Percentiles rank a stretch among this genome's conserved stretches.
Evolutionary conservation across 257 asterid species (phyloP).

Genomic region (Nicotiana otophora): DNA sequence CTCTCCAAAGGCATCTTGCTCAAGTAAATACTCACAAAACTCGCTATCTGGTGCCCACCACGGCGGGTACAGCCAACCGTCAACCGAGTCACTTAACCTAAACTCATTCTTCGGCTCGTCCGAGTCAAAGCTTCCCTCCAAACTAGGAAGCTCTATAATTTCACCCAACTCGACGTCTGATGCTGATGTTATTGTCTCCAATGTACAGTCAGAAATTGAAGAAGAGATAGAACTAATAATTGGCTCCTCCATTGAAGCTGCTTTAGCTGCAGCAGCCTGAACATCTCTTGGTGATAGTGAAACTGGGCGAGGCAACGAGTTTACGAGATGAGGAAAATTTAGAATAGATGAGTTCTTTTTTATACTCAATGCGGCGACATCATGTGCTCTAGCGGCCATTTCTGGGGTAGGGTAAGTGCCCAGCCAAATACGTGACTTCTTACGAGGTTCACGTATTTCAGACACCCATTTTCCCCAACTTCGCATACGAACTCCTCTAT

Average conservation of each 20-base stretch:
- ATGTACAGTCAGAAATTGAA: not conserved
- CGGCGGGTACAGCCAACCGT: slow-evolving; percentile 4
- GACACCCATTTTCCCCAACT: slow-evolving; percentile 88
- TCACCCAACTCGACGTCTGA: not conserved
- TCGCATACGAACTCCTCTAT: slow-evolving; percentile 66
- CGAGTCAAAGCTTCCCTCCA: slow-evolving; percentile 2
- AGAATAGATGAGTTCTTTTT: slow-evolving; percentile 46
- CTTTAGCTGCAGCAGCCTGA: slow-evolving; percentile 68
- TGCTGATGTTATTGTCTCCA: not conserved
- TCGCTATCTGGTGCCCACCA: not conserved
- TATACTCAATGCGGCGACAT: slow-evolving; percentile 60
- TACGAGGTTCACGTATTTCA: slow-evolving; percentile 66
- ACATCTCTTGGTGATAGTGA: slow-evolving; percentile 50
- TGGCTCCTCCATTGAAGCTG: slow-evolving; percentile 66
- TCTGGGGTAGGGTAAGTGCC: slow-evolving; percentile 67
- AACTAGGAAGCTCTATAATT: slow-evolving; percentile 9
- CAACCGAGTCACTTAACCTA: not conserved
- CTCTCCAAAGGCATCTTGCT: not conserved
- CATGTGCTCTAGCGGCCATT: slow-evolving; percentile 79
- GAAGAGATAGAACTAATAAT: not conserved
- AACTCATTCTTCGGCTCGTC: not conserved
- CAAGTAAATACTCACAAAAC: not conserved
- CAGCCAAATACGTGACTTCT: slow-evolving; percentile 69
- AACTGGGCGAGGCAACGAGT: slow-evolving; percentile 53
- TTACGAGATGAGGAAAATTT: slow-evolving; percentile 51